These are phyloP conservation scores for Calonectria montana DNA, from an alignment of 2,329 filamentous ascomycete species.

Conservation along the genomic window DNA sequence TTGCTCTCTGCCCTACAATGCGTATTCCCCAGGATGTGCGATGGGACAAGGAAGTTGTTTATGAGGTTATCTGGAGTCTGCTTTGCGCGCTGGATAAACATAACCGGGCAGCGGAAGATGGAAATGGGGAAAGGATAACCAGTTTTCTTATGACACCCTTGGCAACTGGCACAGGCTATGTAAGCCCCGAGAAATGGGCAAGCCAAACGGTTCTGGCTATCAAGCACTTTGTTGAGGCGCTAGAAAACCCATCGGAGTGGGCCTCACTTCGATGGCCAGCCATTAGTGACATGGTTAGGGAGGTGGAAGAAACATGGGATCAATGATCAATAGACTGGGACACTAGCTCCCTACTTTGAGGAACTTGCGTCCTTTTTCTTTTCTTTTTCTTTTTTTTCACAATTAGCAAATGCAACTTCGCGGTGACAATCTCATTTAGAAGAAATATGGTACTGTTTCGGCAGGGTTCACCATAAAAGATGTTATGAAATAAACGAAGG, in stretches of 20 bases:
- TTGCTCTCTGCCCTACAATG: constrained; percentile 68
- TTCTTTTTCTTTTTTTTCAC: too few species aligned
- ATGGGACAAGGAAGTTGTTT: constrained; percentile 65
- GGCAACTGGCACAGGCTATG: constrained; percentile 58
- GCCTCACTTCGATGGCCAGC: background rate
- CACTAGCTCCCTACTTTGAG: too few species aligned
- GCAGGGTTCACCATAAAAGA: too few species aligned
- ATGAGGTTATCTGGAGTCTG: constrained; percentile 64
- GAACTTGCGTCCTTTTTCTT: too few species aligned
- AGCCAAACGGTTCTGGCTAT: constrained; percentile 60
- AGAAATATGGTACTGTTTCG: too few species aligned
- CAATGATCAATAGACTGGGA: background rate
- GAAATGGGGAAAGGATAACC: constrained; percentile 45
- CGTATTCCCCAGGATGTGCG: constrained; percentile 53
- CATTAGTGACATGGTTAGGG: background rate
- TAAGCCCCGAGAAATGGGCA: constrained; percentile 62
- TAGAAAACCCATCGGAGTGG: constrained; percentile 57
- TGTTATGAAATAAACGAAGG: too few species aligned
- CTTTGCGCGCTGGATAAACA: constrained; percentile 60
- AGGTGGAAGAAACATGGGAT: background rate
- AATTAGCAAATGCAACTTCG: background rate
- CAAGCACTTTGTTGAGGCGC: constrained; percentile 61
- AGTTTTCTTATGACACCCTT: constrained; percentile 63
- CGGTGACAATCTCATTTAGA: too few species aligned
- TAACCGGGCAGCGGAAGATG: constrained; percentile 48